Conservation (phyloP, 2,329 filamentous ascomycete genomes). For the Hymenoscyphus fructigenus region DNA sequence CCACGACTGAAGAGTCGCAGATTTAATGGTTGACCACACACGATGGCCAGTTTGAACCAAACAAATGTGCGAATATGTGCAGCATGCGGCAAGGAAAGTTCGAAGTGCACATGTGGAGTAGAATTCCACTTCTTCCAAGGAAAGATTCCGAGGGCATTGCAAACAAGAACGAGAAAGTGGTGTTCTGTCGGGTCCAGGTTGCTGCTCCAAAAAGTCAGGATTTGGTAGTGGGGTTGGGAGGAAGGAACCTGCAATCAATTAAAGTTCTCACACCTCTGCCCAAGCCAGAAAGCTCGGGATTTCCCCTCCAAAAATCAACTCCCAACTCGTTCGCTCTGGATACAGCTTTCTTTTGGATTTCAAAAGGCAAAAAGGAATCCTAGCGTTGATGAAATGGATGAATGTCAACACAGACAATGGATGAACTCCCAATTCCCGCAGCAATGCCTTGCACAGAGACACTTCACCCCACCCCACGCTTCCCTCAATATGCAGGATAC, state of each 20-base stretch:
- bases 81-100: neutral
- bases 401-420: neutral
- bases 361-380: neutral
- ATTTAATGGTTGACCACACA: neutral
- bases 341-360: neutral
- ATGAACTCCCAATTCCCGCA: constrained; percentile 1
- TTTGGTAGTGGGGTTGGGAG: neutral
- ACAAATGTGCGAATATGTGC: neutral
- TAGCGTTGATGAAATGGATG: neutral
- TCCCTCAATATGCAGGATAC: constrained; percentile 6
- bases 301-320: neutral
- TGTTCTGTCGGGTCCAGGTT: neutral
- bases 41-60: too few relatives aligned
- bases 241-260: neutral
- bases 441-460: constrained; percentile 1
- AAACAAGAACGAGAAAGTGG: neutral
- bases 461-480: neutral
- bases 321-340: neutral
- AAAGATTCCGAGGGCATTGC: neutral
- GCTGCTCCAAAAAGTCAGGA: neutral
- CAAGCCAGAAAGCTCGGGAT: neutral
- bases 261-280: neutral
- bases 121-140: neutral
- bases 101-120: neutral
- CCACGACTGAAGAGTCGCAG: neutral